Evolutionary conservation across 163 green algal species (phyloP).

Genomic region (Botryococcus braunii): DNA sequence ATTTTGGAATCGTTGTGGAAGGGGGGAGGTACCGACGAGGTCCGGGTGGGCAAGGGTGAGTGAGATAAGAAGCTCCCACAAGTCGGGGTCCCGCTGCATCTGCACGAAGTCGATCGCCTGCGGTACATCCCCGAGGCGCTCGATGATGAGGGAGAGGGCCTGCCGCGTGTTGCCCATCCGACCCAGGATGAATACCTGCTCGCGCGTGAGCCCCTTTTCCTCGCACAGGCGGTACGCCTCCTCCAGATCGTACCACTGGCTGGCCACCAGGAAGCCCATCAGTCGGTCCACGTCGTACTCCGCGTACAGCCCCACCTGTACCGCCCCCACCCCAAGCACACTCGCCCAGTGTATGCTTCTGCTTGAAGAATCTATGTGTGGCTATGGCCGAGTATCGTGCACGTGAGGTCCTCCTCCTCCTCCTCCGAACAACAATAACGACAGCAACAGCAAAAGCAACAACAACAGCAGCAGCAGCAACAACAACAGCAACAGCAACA

Average conservation of each 20-base stretch:
- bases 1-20: no score
- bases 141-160: slow-evolving; percentile 84
- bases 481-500: no score
- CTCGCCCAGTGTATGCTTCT: no score
- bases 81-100: slow-evolving; percentile 69
- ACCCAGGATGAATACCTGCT: slow-evolving; percentile 80
- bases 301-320: slow-evolving; percentile 77
- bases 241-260: slow-evolving; percentile 71
- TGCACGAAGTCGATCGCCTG: slow-evolving; percentile 85
- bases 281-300: slow-evolving; percentile 63
- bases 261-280: slow-evolving; percentile 70
- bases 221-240: slow-evolving; percentile 64
- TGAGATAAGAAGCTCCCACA: slow-evolving; percentile 83
- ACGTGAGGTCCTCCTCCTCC: no score
- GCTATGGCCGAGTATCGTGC: no score
- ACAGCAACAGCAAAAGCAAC: no score
- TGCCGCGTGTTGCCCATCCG: slow-evolving; percentile 74
- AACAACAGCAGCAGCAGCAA: no score
- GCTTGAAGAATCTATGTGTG: no score
- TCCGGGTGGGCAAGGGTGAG: slow-evolving; percentile 48
- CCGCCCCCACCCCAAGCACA: no score
- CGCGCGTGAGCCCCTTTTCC: slow-evolving; percentile 46
- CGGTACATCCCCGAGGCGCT: slow-evolving; percentile 60
- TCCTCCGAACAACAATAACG: no score
- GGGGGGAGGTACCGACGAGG: no score